These are phyloP conservation scores for Cytospora paraplurivora DNA, from an alignment of 2,329 filamentous ascomycete genomes.

Conservation along the genomic window DNA sequence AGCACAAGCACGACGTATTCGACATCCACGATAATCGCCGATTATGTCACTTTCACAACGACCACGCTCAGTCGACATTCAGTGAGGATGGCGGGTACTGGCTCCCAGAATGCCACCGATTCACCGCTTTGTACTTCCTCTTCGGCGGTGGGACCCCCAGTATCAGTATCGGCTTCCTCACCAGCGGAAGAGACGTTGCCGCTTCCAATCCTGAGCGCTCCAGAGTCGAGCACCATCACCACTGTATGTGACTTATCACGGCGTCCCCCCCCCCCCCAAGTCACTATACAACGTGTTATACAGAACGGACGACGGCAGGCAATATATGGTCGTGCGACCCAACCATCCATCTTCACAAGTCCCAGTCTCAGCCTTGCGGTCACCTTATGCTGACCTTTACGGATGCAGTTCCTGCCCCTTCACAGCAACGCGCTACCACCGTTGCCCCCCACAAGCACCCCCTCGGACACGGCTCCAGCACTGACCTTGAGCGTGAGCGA, in stretches of 20 bases:
- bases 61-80: background rate
- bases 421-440: background rate
- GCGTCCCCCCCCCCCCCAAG: background rate
- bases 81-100: background rate
- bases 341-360: background rate
- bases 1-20: background rate
- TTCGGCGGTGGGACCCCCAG: background rate
- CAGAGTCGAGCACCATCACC: slow-evolving; percentile 14
- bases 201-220: slow-evolving; percentile 5
- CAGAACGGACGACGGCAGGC: background rate
- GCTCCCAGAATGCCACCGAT: background rate
- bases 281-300: background rate
- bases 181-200: background rate
- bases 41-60: background rate
- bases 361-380: background rate
- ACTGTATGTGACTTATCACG: background rate
- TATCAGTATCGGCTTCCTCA: background rate
- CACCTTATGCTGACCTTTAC: background rate
- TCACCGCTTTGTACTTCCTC: background rate
- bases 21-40: background rate
- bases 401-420: background rate
- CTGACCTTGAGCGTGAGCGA: background rate
- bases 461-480: background rate
- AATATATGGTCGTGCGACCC: background rate
- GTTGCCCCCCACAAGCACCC: background rate